Conservation (phyloP, 1,284 basidiomycete species). For the Ustilago xerochloae region DNA sequence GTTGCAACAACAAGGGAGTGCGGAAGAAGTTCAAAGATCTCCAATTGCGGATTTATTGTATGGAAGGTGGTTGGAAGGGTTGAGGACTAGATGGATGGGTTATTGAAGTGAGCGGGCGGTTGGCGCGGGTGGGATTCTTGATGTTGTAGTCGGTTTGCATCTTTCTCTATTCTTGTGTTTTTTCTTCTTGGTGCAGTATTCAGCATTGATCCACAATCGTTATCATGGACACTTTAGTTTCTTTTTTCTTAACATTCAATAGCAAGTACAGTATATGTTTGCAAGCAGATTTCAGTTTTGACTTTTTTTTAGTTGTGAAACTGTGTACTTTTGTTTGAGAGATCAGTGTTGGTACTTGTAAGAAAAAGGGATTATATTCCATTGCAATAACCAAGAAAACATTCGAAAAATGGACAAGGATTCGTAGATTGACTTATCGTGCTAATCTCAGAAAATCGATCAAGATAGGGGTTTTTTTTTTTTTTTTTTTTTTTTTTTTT, state of each 20-base stretch:
- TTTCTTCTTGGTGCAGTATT: not conserved
- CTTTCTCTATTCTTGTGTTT: not conserved
- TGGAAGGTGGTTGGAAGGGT: conserved; percentile 91
- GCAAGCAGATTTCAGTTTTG: too few relatives aligned
- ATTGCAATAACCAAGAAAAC: not conserved
- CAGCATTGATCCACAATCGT: conserved; percentile 15
- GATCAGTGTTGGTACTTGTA: not conserved
- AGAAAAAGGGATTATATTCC: not conserved
- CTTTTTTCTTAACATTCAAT: not conserved
- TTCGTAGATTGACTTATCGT: not conserved
- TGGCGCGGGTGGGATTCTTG: conserved; percentile 4
- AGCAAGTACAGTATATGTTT: too few relatives aligned
- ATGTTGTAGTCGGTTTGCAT: conserved; percentile 1
- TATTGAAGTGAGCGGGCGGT: conserved; percentile 20
- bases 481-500: not conserved
- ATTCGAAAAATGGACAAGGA: not conserved
- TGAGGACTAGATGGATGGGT: conserved; percentile 69
- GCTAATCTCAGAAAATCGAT: too few relatives aligned
- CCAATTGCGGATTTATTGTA: conserved; percentile 94
- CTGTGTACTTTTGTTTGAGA: too few relatives aligned
- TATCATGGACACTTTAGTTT: conserved; percentile 7
- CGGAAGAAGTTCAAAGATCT: conserved; percentile 68
- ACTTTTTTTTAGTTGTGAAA: too few relatives aligned
- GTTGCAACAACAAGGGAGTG: conserved; percentile 21
- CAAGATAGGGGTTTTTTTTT: not conserved